Base-by-base conservation (phyloP, 2,329 filamentous ascomycete genomes). In the Cladorrhinum sp. region DNA sequence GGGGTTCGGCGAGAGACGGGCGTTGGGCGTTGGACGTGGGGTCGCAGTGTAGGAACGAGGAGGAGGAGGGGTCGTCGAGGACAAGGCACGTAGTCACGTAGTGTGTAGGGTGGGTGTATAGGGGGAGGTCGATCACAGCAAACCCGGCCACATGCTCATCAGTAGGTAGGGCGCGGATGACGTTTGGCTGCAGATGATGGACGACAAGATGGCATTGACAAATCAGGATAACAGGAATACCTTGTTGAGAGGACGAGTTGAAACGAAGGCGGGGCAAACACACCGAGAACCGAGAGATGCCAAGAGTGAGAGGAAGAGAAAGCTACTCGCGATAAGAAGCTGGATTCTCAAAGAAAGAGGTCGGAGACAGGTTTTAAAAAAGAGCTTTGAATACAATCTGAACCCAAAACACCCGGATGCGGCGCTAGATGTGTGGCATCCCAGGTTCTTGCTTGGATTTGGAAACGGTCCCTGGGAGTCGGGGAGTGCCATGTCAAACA, bases 121-220 rank as follows among this genome's bases (percentile, higher is more conserved):
- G n/a, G n/a, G n/a, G 46, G 9, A 50, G 46, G 18, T 21, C 46
- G 46, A 50, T 21, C 46, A 18, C 8, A 50, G 9, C 8, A 50
- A 30, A 4, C 26, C 26, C 26, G 26, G 26, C 26, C 26, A 30
- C 26, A 30, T 30, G 26, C 10, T 30, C 26, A 36, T 36, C 3
- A 18, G 24, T 55, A 60, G 42, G 55, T 16, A 26, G 21, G 8
- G 18, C 12, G 59, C 24, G 24, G 59, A 64, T 64, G 64, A 65
- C 64, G 64, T 65, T 62, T 59, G 57, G 30, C 63, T 51, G 49
- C 49, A 28, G 49, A 18, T 24, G 12, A 28, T 20, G 21, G 7
- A 46, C 42, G 3, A 20, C 16, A 3, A 46, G 3, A 16, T 18
- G n/a, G 42, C 42, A 46, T 46, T 46, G 42, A 16, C 42, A 46